These are phyloP conservation scores for Gastrolobium bilobum DNA, from an alignment of 306 rosid genomes.

Conservation along the genomic window DNA sequence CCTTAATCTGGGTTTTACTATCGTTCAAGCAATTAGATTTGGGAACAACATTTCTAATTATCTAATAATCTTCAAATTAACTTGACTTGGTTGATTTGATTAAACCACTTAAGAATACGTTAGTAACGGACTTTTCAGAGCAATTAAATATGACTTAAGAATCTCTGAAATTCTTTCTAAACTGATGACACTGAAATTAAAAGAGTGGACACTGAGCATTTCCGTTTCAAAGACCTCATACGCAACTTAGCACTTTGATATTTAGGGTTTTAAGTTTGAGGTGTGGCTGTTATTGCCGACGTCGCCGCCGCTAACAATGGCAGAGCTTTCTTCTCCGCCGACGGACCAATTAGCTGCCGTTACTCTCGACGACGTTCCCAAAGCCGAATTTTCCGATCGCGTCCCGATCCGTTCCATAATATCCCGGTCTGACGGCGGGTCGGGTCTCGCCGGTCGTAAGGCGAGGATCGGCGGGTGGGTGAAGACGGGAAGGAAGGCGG, in stretches of 20 bases:
- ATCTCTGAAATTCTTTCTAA: too few species aligned
- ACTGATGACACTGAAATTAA: too few species aligned
- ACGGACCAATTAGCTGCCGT: slow-evolving; percentile 63
- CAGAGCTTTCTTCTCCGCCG: slow-evolving; percentile 57
- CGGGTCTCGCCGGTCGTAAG: slow-evolving; percentile 69
- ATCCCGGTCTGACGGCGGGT: slow-evolving; percentile 76
- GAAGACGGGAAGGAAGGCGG: slow-evolving; percentile 94
- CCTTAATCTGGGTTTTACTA: background rate
- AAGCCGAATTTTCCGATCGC: slow-evolving; percentile 80
- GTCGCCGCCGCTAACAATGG: slow-evolving; percentile 39
- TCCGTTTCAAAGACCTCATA: background rate
- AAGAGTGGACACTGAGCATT: too few species aligned
- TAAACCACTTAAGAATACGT: too few species aligned
- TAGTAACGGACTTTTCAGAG: too few species aligned
- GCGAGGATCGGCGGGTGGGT: slow-evolving; percentile 94
- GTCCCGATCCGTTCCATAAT: slow-evolving; percentile 76
- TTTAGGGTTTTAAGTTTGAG: too few species aligned
- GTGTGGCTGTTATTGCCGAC: background rate
- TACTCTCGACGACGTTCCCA: slow-evolving; percentile 50
- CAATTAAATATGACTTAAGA: too few species aligned
- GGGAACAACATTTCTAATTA: background rate
- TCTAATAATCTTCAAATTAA: background rate
- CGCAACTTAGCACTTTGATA: too few species aligned
- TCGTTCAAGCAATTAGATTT: background rate
- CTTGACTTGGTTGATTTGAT: background rate